Conservation (phyloP, 352 stramenopile species). For the Globisporangium heterothallicum region DNA sequence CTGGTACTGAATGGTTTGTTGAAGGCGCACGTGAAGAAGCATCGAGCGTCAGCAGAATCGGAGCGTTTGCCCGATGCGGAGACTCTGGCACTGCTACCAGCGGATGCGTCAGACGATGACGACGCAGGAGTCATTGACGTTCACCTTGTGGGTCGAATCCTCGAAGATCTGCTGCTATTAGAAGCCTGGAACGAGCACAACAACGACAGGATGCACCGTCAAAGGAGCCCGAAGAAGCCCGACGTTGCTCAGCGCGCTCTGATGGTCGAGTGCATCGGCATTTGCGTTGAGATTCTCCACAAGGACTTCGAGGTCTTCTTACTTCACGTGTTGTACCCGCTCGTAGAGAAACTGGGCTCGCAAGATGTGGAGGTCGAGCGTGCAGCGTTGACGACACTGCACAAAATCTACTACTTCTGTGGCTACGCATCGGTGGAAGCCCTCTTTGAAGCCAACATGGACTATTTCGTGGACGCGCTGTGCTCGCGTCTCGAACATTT, state of each 20-base stretch:
- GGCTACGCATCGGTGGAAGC: constrained; percentile 49
- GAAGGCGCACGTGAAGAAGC: constrained; percentile 17
- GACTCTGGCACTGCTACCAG: background rate
- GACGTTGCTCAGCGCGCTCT: constrained; percentile 45
- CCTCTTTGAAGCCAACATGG: constrained; percentile 79
- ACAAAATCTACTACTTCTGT: constrained; percentile 59
- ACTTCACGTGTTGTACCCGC: constrained; percentile 66
- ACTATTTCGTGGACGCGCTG: constrained; percentile 84
- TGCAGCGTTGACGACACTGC: constrained; percentile 56
- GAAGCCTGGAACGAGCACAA: constrained; percentile 34
- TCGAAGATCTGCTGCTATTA: constrained; percentile 67
- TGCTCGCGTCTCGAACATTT: constrained; percentile 65
- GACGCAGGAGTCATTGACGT: constrained; percentile 28
- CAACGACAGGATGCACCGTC: background rate
- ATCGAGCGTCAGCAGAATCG: no score
- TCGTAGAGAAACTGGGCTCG: constrained; percentile 81
- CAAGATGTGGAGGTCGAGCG: constrained; percentile 56
- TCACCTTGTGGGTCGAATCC: constrained; percentile 60
- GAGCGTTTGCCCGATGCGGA: no score
- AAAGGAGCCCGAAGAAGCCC: constrained; percentile 10
- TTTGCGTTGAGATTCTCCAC: constrained; percentile 61
- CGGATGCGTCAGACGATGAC: background rate
- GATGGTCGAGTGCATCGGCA: constrained; percentile 68
- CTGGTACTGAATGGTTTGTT: constrained; percentile 68
- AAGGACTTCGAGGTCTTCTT: constrained; percentile 56